phyloP scores from a whole-genome alignment of 1,139 yeast genomes.

The Blastobotrys raffinosifermentans region DNA sequence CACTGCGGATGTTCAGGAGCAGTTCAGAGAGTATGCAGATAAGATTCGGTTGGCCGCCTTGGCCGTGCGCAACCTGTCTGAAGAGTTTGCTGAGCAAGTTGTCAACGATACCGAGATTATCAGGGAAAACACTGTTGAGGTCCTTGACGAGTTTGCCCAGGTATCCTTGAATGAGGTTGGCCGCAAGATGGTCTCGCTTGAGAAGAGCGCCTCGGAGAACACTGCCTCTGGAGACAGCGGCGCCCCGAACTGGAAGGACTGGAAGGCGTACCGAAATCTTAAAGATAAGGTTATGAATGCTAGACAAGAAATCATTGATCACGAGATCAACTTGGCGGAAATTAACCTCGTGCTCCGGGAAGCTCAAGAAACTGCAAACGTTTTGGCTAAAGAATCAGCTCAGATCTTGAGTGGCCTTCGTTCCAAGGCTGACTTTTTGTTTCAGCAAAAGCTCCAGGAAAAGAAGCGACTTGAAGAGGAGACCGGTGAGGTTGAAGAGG shows the following conservation, averaged over 20 bases:
- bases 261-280: constrained; percentile 59
- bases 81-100: constrained; percentile 29
- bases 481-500: constrained; percentile 13
- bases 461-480: constrained; percentile 13
- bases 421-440: constrained; percentile 75
- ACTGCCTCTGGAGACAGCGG: constrained; percentile 35
- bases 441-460: constrained; percentile 49
- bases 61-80: constrained; percentile 29
- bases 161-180: constrained; percentile 34
- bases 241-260: constrained; percentile 48
- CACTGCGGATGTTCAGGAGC: constrained; percentile 22
- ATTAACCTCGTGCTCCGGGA: constrained; percentile 51
- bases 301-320: constrained; percentile 51
- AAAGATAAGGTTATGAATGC: constrained; percentile 50
- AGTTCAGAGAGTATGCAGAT: constrained; percentile 27
- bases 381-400: constrained; percentile 62
- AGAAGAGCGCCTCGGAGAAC: constrained; percentile 13
- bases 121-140: constrained; percentile 33
- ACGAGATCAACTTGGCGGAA: constrained; percentile 44
- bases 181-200: constrained; percentile 26
- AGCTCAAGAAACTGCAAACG: constrained; percentile 54
- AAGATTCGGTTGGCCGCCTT: constrained; percentile 27
- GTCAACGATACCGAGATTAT: constrained; percentile 31
- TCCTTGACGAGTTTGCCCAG: constrained; percentile 37
- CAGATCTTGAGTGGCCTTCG: constrained; percentile 66